Evolutionary conservation across 148 eudicot genomes (phyloP).

Genomic region (Talinum fruticosum): DNA sequence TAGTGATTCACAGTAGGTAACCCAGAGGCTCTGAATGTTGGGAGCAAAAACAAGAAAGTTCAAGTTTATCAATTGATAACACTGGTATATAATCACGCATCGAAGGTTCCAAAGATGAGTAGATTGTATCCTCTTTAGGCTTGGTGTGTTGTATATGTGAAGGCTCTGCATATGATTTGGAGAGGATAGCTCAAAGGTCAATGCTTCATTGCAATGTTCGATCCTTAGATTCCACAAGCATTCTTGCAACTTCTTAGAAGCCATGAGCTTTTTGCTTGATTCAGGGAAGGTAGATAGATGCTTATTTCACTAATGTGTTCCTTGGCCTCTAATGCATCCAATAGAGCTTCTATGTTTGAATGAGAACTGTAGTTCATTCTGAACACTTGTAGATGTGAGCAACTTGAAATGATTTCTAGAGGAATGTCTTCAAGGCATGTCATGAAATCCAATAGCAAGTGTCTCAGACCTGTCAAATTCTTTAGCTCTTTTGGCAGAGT

Average conservation of each 20-base stretch:
- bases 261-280: slow-evolving; percentile 7
- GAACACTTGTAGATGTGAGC: slow-evolving; percentile 6
- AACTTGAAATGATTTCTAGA: slow-evolving; percentile 7
- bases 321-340: not conserved
- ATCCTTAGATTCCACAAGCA: slow-evolving; percentile 10
- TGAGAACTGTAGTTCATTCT: not conserved
- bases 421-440: slow-evolving; percentile 14
- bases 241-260: slow-evolving; percentile 5
- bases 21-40: not conserved
- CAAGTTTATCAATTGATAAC: not conserved
- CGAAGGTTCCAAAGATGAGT: not conserved
- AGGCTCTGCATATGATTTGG: slow-evolving; percentile 7
- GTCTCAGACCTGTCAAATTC: slow-evolving; percentile 14
- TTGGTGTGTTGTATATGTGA: slow-evolving; percentile 5
- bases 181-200: not conserved
- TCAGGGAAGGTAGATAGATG: not conserved
- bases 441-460: slow-evolving; percentile 21
- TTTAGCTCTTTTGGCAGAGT: slow-evolving; percentile 11
- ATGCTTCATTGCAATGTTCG: not conserved
- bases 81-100: not conserved
- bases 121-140: not conserved
- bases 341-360: not conserved
- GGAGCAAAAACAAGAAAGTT: slow-evolving; percentile 1
- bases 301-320: not conserved
- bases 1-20: not conserved